Evolutionary conservation across 192 early-diverging fungal genomes (phyloP), one percentile per base, ranked within the genome.

Genomic region (Rhizophagus clarus): DNA sequence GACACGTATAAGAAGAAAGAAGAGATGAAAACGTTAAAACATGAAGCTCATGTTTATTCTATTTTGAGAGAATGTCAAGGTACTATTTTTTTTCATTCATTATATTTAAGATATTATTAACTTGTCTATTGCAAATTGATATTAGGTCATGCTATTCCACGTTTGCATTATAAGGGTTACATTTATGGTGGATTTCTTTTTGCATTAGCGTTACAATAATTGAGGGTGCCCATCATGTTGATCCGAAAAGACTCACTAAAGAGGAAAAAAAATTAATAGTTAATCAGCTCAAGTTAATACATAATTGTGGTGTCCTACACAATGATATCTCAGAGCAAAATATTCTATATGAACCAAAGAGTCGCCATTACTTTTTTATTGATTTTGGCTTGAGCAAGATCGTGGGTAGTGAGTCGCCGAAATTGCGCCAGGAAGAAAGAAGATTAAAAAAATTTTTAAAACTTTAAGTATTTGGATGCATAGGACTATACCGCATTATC

Each of bases 351-450:
- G 32, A 71, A 71, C 34, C 32, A 71, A 71, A 71, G 34, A 71
- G 69, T 71, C 69, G 15, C 14, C 69, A 42, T 40, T 71, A 40
- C 69, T 71, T 71, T 71, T 71, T 71, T 71, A 71, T 71, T 71
- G 34, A 47, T 37, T 71, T 71, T 42, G 69, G 34, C 34, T 42
- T 71, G 6, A 71, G 69, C 42, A 34, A 40, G 15, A 20, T 71
- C 34, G 32, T 71, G 29, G 32, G 11, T 37, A 71, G 9, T 22
- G 34, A 71, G 34, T 71, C 22, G 34, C 29, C 29, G 17, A 42
- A 71, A 71, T 42, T 71, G 69, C 15, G n/a, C 11, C 69, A 71
- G 31, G 69, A 71, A 40, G 34, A 71, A 71, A 71, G 28, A 28
- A 71, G 29, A 42, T 40, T 71, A 71, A 71, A 71, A 71, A 71